Percentiles rank a stretch among this genome's conserved stretches.
Evolutionary conservation across 345 rosid species (phyloP).

Genomic region (Eucalyptus curtisii): DNA sequence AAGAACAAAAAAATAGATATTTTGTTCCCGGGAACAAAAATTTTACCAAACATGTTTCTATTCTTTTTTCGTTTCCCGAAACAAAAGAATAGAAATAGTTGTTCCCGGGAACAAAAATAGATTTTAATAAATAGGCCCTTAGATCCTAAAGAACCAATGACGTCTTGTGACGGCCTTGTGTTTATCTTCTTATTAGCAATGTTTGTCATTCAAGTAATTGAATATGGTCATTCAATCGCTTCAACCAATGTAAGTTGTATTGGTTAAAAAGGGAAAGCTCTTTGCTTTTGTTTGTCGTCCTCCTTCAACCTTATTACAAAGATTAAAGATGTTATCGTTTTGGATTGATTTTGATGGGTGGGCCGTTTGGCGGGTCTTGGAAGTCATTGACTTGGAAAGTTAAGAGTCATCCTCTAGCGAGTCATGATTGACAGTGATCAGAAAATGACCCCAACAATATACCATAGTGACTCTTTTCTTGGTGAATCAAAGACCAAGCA

Average conservation of each 20-base stretch:
- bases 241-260: too few species aligned
- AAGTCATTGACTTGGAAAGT: not conserved
- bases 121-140: too few species aligned
- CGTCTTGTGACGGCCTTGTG: not conserved
- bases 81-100: too few species aligned
- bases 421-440: not conserved
- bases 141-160: too few species aligned
- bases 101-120: too few species aligned
- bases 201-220: too few species aligned
- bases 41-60: too few species aligned
- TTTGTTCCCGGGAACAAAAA: too few species aligned
- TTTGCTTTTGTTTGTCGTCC: not conserved
- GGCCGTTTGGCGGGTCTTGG: not conserved
- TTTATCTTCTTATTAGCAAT: too few species aligned
- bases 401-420: not conserved
- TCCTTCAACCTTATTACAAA: not conserved
- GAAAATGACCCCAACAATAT: not conserved
- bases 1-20: too few species aligned
- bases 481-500: not conserved
- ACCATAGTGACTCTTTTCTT: not conserved
- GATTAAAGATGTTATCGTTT: not conserved
- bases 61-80: too few species aligned
- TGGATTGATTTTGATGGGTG: not conserved
- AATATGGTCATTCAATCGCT: not conserved
- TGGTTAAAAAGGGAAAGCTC: not conserved